Evolutionary conservation across 495 filamentous ascomycete species (phyloP), one percentile per base, ranked within the genome.

Genomic region (Schizothecium vesticola): DNA sequence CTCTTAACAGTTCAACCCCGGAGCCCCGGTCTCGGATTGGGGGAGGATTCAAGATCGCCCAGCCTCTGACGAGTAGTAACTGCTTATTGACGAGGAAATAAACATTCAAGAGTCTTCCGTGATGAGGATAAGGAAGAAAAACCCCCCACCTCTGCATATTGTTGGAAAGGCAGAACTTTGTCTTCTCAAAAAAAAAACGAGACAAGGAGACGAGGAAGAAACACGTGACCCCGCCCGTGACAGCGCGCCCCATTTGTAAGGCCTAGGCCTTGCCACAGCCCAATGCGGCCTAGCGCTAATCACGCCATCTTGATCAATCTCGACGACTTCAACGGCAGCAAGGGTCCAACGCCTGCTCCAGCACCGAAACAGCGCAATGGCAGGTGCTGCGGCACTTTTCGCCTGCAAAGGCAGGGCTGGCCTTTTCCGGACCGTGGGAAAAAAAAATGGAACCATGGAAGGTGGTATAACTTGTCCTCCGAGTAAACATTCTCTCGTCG

Each of bases 231-330:
- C 0, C 1, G 11, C 63, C 62, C 69, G 68, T 70, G 71, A 33
- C 56, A 11, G 36, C 33, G 33, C n/a, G 61, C 65, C 11, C 22
- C 22, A 3, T 13, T 22, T 57, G 8, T 11, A 68, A 61, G 28
- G 19, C 24, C 16, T n/a, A 60, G 29, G 16, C 31, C 51, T 66
- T 63, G 59, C 66, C 33, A 25, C 56, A 22, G 3, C 9, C 68
- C 62, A 24, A 21, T 73, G 31, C 3, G 2, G 73, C 60, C 59
- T 78, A 68, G 67, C 55, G 43, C 31, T 19, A 59, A 68, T 68
- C 67, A 68, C 67, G 67, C 67, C 60, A 68, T 68, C 67, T 26
- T 36, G 24, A 43, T 63, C 58, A 61, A 62, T 62, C 59, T 62
- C 69, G 28, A 59, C 28, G 60, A 56, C 56, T 68, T 60, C 65